Evolutionary conservation across 2,329 filamentous ascomycete genomes (phyloP), one percentile per base, ranked within the genome.

Genomic region (Escovopsis sp.): DNA sequence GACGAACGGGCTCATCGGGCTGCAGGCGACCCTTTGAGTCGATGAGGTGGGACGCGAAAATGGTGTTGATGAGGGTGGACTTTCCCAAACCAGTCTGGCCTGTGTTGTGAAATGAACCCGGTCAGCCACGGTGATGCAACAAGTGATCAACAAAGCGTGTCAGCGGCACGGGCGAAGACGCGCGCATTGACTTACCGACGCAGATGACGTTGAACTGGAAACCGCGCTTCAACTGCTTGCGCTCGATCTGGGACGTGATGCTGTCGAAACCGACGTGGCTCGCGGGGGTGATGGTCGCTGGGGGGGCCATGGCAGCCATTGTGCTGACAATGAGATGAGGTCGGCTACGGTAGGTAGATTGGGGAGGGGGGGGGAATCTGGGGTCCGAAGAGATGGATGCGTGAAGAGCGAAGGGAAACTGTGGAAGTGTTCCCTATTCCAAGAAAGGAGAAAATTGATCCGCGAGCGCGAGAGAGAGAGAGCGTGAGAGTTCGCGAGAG

Each of bases 201-300:
- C 88, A 95, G 67, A 96, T 96, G 61, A 96, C 83, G 65, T 98
- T 98, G 79, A 98, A 98, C 69, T 98, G 91, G 69, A 98, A 98
- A 57, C 91, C 91, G 69, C 91, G 87, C 78, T 98, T 98, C 71
- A 98, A 67, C 62, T 96, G 82, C 82, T 98, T 98, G 72, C 85
- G 84, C 81, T 98, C 91, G 57, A 98, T 98, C 74, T 98, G 91
- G 54, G 82, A 87, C 56, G 91, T 98, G 75, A 98, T 98, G 73
- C 87, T 95, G 74, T 98, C 91, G 73, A 98, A 98, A 78, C 91
- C 91, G 66, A 98, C 91, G 75, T 96, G 91, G 81, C 82, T 94
- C 65, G 91, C 81, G 60, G 91, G 91, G 68, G 85, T 91, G 63
- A 82, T 77, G 58, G 78, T 78, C 57, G 76, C 69, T 59, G 79